Conservation (phyloP, 75 land plant genomes). For the Azolla pinnata region DNA sequence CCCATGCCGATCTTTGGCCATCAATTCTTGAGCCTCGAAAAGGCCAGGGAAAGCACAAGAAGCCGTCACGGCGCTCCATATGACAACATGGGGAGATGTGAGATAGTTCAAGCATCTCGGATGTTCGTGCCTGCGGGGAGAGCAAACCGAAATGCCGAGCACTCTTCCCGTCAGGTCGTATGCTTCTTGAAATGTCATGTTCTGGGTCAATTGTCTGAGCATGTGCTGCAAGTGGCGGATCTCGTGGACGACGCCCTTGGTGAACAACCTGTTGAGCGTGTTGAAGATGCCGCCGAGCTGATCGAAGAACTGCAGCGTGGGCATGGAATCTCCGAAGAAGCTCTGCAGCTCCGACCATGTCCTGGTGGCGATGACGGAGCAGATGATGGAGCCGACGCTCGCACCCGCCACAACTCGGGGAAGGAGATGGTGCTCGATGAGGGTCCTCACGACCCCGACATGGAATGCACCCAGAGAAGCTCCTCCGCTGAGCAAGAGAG, state of each 20-base stretch:
- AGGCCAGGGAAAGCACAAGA: conserved; percentile 99
- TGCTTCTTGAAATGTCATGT: conserved; percentile 97
- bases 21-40: conserved; percentile 96
- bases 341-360: conserved; percentile 95
- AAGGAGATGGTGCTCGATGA: conserved; percentile 80
- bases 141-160: conserved; percentile 91
- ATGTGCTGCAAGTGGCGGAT: conserved; percentile 67
- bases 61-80: conserved; percentile 99
- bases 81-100: conserved; percentile 97
- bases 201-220: conserved; percentile 70
- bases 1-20: conserved; percentile 95
- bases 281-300: conserved; percentile 86
- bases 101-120: conserved; percentile 93
- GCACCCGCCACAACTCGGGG: conserved; percentile 93
- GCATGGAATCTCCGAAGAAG: conserved; percentile 86
- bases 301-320: conserved; percentile 79
- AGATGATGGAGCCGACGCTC: conserved; percentile 88
- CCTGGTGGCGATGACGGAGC: conserved; percentile 79
- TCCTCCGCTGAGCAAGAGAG: conserved; percentile 89
- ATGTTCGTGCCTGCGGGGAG: conserved; percentile 92
- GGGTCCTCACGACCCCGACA: conserved; percentile 83
- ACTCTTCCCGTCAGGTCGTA: conserved; percentile 93
- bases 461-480: conserved; percentile 97
- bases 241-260: conserved; percentile 87
- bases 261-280: conserved; percentile 67